phyloP scores from a whole-genome alignment of 257 asterid species.

The Solanum okadae region DNA sequence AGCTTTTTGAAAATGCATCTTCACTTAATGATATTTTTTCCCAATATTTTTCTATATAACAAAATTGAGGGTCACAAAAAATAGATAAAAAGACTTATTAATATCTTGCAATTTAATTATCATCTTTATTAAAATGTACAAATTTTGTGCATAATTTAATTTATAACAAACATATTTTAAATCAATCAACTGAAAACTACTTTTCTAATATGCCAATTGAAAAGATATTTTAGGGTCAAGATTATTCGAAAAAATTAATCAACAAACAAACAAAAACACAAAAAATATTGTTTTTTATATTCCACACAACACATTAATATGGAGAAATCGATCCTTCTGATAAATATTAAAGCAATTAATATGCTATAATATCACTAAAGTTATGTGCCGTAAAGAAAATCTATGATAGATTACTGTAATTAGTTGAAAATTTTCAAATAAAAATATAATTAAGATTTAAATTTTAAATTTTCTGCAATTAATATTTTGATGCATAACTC shows the following conservation, averaged over 20 bases:
- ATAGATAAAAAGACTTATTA: not conserved
- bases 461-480: not conserved
- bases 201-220: not conserved
- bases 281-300: not conserved
- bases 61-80: not conserved
- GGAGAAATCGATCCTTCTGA: not conserved
- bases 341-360: not conserved
- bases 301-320: not conserved
- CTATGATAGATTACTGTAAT: not conserved
- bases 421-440: not conserved
- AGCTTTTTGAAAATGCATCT: not conserved
- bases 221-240: not conserved
- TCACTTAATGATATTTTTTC: not conserved
- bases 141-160: not conserved
- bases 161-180: not conserved
- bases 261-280: not conserved
- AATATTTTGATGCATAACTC: not conserved
- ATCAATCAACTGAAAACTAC: not conserved
- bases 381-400: not conserved
- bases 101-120: not conserved
- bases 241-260: not conserved
- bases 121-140: not conserved
- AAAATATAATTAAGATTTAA: not conserved
- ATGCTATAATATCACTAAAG: not conserved
- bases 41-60: not conserved